Evolutionary conservation across 805 yeast genomes (phyloP), one percentile per base, ranked within the genome.

Genomic region (Ogataea pignaliae): DNA sequence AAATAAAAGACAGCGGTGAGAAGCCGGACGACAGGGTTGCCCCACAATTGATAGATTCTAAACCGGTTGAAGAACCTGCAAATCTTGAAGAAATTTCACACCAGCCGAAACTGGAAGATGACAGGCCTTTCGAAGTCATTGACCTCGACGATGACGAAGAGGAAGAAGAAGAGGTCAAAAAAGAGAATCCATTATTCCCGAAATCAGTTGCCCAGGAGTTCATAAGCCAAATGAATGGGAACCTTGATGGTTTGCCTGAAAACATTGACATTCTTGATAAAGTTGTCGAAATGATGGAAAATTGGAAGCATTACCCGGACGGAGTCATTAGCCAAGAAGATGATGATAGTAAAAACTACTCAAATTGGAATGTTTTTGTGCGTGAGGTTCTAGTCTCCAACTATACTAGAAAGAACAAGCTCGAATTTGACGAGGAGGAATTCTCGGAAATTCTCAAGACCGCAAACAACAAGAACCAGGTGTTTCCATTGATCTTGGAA

Each of bases 371-470:
- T 2, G 34, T 59, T 14, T 37, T 62, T 14, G 50, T 58, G 7
- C 49, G 63, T 36, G 64, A 63, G 34, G 48, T 55, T 32, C 44
- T 61, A 6, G 53, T 51, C n/a, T 59, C 63, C 2, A 56, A 53
- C 17, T 62, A 53, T 42, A 51, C 54, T 10, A 43, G 54, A 18
- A 53, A 52, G 37, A 56, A 54, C 41, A 61, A 53, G 36, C 45
- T 59, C 37, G 59, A 50, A 31, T 64, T 64, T 46, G 65, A 64
- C 43, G 65, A 60, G 37, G 58, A 51, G 5, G 62, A 59, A 48
- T 53, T 55, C 11, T 34, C 39, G 11, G 61, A 60, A 37, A 50
- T 61, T 7, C 37, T 64, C 17, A 44, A 48, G 34, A 46, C 55
- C 15, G 57, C 48, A 6, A 57, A 59, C 38, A 61, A 56, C 36